A percentile compares a stretch with the other conserved stretches of the same genome.
These are phyloP conservation scores for Russula griseocarnosa DNA, from an alignment of 768 basidiomycete genomes.

Conservation along the genomic window DNA sequence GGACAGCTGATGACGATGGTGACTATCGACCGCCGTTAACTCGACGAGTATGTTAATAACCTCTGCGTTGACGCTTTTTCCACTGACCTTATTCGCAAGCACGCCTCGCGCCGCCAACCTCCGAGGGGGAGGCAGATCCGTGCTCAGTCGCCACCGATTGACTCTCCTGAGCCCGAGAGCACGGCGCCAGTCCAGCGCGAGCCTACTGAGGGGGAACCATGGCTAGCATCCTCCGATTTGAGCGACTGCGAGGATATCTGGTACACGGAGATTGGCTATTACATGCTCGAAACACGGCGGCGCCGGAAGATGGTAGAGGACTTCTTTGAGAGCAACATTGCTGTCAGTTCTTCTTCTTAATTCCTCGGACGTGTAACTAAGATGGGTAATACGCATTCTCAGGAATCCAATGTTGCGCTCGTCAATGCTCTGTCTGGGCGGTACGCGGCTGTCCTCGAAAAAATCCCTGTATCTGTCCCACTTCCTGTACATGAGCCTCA, in stretches of 20 bases:
- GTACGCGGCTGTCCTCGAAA: conserved; percentile 49
- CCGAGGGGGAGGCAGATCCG: conserved; percentile 40
- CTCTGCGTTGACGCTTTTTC: conserved; percentile 17
- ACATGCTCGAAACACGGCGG: conserved; percentile 66
- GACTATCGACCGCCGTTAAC: conserved; percentile 51
- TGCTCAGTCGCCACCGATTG: conserved; percentile 29
- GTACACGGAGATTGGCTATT: conserved; percentile 63
- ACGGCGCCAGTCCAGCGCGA: conserved; percentile 34
- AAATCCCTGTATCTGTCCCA: conserved; percentile 43
- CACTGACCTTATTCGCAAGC: conserved; percentile 25
- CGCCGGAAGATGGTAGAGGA: conserved; percentile 68
- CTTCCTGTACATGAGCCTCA: conserved; percentile 32
- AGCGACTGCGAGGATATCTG: conserved; percentile 79
- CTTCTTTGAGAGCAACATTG: conserved; percentile 64
- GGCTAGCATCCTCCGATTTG: conserved; percentile 66
- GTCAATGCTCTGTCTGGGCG: conserved; percentile 57
- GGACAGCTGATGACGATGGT: conserved; percentile 46
- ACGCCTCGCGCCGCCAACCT: conserved; percentile 33
- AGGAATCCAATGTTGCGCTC: conserved; percentile 69
- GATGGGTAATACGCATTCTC: conserved; percentile 19
- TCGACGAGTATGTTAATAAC: conserved; percentile 51
- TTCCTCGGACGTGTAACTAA: neutral
- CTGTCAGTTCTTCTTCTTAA: conserved; percentile 42
- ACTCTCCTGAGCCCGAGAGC: conserved; percentile 32
- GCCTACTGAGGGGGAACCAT: conserved; percentile 42